phyloP scores from a whole-genome alignment of 257 asterid species.

The Jacaranda mimosifolia region DNA sequence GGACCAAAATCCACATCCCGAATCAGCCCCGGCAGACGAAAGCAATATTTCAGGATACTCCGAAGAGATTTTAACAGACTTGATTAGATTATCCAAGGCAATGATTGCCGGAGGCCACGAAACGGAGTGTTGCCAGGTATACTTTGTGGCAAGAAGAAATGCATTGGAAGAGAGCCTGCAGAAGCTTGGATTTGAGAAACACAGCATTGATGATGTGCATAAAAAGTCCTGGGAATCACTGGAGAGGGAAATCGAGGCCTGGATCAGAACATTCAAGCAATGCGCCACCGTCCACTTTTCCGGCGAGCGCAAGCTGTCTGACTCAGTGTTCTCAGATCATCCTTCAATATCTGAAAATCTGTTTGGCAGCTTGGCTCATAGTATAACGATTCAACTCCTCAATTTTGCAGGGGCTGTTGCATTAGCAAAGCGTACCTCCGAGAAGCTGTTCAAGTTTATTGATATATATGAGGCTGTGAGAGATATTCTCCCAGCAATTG shows the following conservation, averaged over 20 bases:
- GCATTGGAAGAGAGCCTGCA: conserved; percentile 67
- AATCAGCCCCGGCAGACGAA: conserved; percentile 38
- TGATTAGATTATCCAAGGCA: conserved; percentile 53
- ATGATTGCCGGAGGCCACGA: conserved; percentile 72
- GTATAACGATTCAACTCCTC: conserved; percentile 58
- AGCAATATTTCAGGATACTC: conserved; percentile 55
- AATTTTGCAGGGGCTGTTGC: conserved; percentile 75
- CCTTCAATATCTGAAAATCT: conserved; percentile 44
- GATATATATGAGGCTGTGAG: conserved; percentile 73
- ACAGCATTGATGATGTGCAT: conserved; percentile 82
- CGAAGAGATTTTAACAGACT: conserved; percentile 44
- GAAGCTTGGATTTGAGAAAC: conserved; percentile 66
- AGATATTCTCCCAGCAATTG: conserved; percentile 48
- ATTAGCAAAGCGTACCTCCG: conserved; percentile 74
- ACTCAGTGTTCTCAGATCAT: conserved; percentile 50
- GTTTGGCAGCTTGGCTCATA: conserved; percentile 49
- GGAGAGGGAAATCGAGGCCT: conserved; percentile 72
- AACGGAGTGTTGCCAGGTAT: conserved; percentile 71
- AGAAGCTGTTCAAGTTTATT: conserved; percentile 80
- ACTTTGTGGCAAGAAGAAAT: conserved; percentile 60
- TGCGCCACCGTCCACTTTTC: conserved; percentile 47
- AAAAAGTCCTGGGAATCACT: conserved; percentile 76
- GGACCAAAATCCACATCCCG: conserved; percentile 31
- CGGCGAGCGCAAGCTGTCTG: conserved; percentile 60
- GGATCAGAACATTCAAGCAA: conserved; percentile 64